Evolutionary conservation across 345 rosid genomes (phyloP).

Genomic region (Eutrema heterophyllum): DNA sequence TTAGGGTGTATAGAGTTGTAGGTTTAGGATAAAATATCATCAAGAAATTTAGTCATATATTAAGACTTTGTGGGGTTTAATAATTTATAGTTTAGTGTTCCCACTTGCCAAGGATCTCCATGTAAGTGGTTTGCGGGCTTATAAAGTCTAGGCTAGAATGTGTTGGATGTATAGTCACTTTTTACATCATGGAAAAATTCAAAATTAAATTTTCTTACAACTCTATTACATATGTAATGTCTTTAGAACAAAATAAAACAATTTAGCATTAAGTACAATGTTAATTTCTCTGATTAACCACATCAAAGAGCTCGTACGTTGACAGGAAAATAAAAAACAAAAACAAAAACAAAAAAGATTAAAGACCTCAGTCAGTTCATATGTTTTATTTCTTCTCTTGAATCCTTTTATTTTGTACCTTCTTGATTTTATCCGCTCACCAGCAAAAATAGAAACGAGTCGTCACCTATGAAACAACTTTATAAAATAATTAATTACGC

Average conservation of each 20-base stretch:
- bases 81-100: not conserved
- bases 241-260: not conserved
- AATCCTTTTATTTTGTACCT: no score
- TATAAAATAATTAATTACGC: no score
- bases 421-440: no score
- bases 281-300: no score
- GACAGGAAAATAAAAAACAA: no score
- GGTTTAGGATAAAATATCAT: not conserved
- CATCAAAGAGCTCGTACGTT: no score
- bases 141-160: not conserved
- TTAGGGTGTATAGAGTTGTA: not conserved
- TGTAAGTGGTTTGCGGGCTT: not conserved
- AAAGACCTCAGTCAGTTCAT: no score
- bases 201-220: not conserved
- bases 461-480: no score
- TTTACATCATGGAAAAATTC: not conserved
- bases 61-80: not conserved
- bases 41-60: not conserved
- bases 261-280: not conserved
- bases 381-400: no score
- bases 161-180: not conserved
- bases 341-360: no score
- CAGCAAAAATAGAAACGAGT: no score
- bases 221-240: not conserved
- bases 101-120: not conserved